A percentile compares a stretch with the other conserved stretches of the same genome.
Evolutionary conservation across 106 monocot species (phyloP).

Genomic region (Acorus calamus): DNA sequence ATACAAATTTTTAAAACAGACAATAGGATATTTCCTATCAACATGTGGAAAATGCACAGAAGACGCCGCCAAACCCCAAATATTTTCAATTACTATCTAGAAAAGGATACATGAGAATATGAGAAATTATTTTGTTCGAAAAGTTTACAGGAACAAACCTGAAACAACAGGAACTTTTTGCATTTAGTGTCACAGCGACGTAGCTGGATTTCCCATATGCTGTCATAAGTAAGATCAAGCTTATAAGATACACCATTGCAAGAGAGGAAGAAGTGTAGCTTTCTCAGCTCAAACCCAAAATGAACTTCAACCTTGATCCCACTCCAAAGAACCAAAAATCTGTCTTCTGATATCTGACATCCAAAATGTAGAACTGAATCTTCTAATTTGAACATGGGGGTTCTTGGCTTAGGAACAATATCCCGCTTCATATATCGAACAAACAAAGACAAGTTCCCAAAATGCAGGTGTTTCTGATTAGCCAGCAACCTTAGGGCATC

Average conservation of each 20-base stretch:
- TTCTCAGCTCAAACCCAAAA: conserved; percentile 61
- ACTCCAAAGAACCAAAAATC: conserved; percentile 45
- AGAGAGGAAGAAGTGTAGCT: conserved; percentile 43
- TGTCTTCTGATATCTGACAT: conserved; percentile 26
- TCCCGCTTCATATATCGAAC: conserved; percentile 31
- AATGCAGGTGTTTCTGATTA: not conserved
- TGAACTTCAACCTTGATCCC: conserved; percentile 21
- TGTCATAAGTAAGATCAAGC: conserved; percentile 68
- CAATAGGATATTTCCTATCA: too few species aligned
- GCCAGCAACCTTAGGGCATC: conserved; percentile 5
- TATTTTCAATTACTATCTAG: too few species aligned
- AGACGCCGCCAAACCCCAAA: too few species aligned
- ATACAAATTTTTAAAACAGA: too few species aligned
- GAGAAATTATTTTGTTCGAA: not conserved
- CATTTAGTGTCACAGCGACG: conserved; percentile 11
- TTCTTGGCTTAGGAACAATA: conserved; percentile 55
- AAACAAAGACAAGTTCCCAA: conserved; percentile 14
- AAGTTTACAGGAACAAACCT: conserved; percentile 25
- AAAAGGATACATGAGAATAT: too few species aligned
- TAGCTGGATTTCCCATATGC: conserved; percentile 87
- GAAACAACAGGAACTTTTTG: conserved; percentile 48
- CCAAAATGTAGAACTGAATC: conserved; percentile 42
- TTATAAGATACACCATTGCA: conserved; percentile 25
- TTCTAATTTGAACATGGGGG: conserved; percentile 23
- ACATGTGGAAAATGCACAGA: too few species aligned